phyloP scores from a whole-genome alignment of 495 filamentous ascomycete species.

The Penicillium ucsense region DNA sequence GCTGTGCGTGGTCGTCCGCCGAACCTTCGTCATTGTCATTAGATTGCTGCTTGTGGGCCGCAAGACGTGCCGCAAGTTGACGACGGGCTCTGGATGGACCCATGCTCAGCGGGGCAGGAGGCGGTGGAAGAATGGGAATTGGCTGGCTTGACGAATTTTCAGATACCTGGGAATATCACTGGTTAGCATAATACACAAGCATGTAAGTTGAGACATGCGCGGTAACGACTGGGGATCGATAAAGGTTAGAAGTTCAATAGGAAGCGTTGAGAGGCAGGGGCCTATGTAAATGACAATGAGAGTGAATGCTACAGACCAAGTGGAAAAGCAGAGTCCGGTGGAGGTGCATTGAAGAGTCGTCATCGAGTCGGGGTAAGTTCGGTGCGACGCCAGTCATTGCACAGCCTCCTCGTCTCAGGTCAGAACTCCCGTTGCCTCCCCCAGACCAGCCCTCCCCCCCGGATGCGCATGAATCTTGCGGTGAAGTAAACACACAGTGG shows the following conservation, averaged over 20 bases:
- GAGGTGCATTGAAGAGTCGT: background rate
- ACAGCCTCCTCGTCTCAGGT: background rate
- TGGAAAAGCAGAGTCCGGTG: background rate
- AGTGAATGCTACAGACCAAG: background rate
- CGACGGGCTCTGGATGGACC: slow-evolving; percentile 79
- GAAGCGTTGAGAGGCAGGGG: background rate
- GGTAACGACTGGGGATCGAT: slow-evolving; percentile 4
- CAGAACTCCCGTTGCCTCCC: background rate
- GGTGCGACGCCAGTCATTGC: background rate
- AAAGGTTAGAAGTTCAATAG: background rate
- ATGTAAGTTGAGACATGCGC: too few species aligned
- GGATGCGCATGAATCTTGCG: background rate
- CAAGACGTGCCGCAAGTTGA: slow-evolving; percentile 74
- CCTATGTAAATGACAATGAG: background rate
- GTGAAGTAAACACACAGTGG: slow-evolving; percentile 1
- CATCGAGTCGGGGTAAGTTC: background rate
- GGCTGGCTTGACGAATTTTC: slow-evolving; percentile 32
- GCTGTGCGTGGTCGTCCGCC: slow-evolving; percentile 5
- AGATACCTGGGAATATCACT: slow-evolving; percentile 13
- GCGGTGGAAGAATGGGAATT: slow-evolving; percentile 38
- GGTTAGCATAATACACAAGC: too few species aligned
- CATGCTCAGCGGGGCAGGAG: slow-evolving; percentile 50
- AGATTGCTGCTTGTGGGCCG: slow-evolving; percentile 63
- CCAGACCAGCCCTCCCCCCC: background rate
- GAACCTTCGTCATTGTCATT: slow-evolving; percentile 21